Conservation (phyloP, 768 basidiomycete species). For the Lanmaoa pseudosensibilis region DNA sequence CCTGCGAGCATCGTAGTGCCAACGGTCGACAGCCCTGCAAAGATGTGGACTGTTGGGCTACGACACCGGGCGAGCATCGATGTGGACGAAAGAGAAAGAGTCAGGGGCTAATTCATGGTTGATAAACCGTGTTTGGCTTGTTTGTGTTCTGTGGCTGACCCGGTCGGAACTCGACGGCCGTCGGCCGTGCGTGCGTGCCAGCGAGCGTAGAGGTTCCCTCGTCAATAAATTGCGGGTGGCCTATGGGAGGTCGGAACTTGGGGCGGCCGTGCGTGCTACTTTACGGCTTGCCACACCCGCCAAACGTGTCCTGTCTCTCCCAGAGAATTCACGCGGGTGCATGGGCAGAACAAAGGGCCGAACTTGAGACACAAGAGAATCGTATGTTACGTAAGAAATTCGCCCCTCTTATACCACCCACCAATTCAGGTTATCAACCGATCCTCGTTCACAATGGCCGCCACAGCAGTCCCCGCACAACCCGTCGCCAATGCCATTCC, state of each 20-base stretch:
- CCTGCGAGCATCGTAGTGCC: constrained; percentile 12
- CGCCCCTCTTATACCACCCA: constrained; percentile 11
- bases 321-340: not conserved
- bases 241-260: not conserved
- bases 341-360: not conserved
- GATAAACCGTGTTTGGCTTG: not conserved
- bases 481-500: constrained; percentile 10
- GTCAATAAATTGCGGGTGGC: not conserved
- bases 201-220: not conserved
- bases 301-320: not conserved
- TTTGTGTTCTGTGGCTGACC: constrained; percentile 6
- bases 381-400: constrained; percentile 14
- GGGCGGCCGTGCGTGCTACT: not conserved
- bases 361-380: not conserved
- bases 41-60: constrained; percentile 24
- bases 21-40: constrained; percentile 2
- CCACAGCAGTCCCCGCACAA: constrained; percentile 8
- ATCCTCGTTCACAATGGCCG: constrained; percentile 16
- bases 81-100: not conserved
- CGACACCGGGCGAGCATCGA: constrained; percentile 6
- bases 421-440: not conserved
- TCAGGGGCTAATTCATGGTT: not conserved
- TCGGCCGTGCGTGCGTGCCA: not conserved
- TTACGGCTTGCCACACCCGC: not conserved
- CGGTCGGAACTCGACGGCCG: not conserved